Evolutionary conservation across 345 rosid genomes (phyloP).

Genomic region (Linum trigynum): DNA sequence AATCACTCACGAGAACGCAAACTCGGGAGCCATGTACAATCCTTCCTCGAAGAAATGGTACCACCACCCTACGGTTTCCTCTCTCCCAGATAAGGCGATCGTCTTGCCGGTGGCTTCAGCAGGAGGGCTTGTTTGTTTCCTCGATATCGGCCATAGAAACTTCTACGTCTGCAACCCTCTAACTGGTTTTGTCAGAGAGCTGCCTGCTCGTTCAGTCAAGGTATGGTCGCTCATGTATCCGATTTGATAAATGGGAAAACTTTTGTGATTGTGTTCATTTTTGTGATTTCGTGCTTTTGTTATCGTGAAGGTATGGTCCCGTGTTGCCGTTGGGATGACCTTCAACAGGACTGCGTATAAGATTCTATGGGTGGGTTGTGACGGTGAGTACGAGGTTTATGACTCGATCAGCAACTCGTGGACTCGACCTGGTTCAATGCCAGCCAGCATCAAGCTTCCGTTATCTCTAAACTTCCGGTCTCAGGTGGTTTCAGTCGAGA

Average conservation of each 20-base stretch:
- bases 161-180: conserved; percentile 92
- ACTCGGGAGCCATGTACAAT: conserved; percentile 83
- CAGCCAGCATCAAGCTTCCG: conserved; percentile 62
- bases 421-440: conserved; percentile 74
- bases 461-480: conserved; percentile 77
- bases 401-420: conserved; percentile 67
- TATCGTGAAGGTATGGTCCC: conserved; percentile 70
- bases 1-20: conserved; percentile 74
- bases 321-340: conserved; percentile 89
- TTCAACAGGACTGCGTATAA: conserved; percentile 58
- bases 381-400: conserved; percentile 87
- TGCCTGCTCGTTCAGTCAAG: conserved; percentile 79
- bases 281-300: too few species aligned
- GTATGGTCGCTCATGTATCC: conserved; percentile 16
- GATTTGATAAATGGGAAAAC: too few species aligned
- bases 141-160: conserved; percentile 79
- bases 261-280: too few species aligned
- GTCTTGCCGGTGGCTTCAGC: conserved; percentile 88
- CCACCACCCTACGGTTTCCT: conserved; percentile 64
- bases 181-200: conserved; percentile 65
- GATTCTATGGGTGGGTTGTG: conserved; percentile 83
- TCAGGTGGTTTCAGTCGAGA: conserved; percentile 62
- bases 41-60: conserved; percentile 81
- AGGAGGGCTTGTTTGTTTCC: conserved; percentile 93
- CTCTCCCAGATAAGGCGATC: conserved; percentile 57